A percentile compares a stretch with the other conserved stretches of the same genome.
Conservation (phyloP, 1,139 yeast species). For the Meyerozyma sp. region DNA sequence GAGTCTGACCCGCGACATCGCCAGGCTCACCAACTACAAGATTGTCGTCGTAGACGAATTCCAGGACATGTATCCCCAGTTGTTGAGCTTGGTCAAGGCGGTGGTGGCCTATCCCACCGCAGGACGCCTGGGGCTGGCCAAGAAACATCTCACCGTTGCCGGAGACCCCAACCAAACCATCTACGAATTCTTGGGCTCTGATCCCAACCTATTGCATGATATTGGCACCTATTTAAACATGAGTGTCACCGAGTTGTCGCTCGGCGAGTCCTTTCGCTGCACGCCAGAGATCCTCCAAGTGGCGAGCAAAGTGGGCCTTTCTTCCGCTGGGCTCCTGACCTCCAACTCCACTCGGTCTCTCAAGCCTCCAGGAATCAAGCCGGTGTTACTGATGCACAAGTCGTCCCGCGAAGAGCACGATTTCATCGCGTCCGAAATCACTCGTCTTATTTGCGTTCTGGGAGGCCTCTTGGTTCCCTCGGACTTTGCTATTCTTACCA, state of each 20-base stretch:
- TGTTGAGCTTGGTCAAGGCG: slow-evolving; percentile 39
- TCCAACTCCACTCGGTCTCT: slow-evolving; percentile 11
- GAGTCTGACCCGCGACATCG: slow-evolving; percentile 15
- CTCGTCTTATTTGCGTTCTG: slow-evolving; percentile 37
- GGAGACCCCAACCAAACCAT: slow-evolving; percentile 76
- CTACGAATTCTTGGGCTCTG: slow-evolving; percentile 59
- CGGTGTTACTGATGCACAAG: slow-evolving; percentile 23
- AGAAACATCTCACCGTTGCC: slow-evolving; percentile 56
- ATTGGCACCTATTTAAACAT: slow-evolving; percentile 20
- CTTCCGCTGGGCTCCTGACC: not conserved
- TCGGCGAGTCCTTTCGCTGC: slow-evolving; percentile 53
- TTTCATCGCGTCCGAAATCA: slow-evolving; percentile 41
- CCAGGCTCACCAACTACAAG: slow-evolving; percentile 21
- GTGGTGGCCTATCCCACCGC: slow-evolving; percentile 29
- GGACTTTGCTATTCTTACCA: slow-evolving; percentile 53
- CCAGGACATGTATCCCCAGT: slow-evolving; percentile 61
- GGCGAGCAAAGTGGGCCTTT: slow-evolving; percentile 26
- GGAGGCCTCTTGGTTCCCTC: slow-evolving; percentile 40
- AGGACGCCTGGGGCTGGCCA: not conserved
- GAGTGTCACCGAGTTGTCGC: slow-evolving; percentile 20
- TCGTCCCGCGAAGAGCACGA: slow-evolving; percentile 31
- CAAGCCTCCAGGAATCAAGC: slow-evolving; percentile 21
- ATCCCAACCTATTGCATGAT: slow-evolving; percentile 24
- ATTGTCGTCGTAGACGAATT: slow-evolving; percentile 66
- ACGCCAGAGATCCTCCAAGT: slow-evolving; percentile 49